phyloP scores from a whole-genome alignment of 2,329 filamentous ascomycete genomes.

The Arthroderma sp. region DNA sequence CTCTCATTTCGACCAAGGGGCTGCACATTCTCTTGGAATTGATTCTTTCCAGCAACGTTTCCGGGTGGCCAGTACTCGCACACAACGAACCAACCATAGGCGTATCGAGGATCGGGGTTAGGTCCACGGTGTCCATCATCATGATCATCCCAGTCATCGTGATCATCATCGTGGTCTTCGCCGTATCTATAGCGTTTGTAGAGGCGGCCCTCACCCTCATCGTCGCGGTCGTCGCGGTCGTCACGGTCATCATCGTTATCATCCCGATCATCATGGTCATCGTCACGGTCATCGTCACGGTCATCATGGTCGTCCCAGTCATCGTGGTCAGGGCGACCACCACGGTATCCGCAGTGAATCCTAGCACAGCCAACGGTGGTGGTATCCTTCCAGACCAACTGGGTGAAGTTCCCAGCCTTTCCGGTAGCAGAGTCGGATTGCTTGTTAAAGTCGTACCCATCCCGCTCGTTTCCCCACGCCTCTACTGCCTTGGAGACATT shows the following conservation, averaged over 20 bases:
- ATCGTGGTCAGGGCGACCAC: slow-evolving; percentile 42
- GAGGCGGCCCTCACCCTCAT: slow-evolving; percentile 36
- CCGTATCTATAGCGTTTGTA: not conserved
- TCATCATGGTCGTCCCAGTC: slow-evolving; percentile 19
- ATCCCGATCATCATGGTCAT: slow-evolving; percentile 21
- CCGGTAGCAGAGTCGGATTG: slow-evolving; percentile 41
- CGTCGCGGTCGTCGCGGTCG: no score
- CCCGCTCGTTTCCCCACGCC: slow-evolving; percentile 51
- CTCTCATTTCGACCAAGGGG: slow-evolving; percentile 13
- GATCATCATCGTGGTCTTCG: slow-evolving; percentile 35
- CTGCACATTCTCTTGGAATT: slow-evolving; percentile 9
- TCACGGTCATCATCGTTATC: slow-evolving; percentile 36
- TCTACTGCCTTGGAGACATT: slow-evolving; percentile 48
- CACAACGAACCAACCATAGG: slow-evolving; percentile 50
- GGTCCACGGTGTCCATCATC: no score
- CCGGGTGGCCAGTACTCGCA: slow-evolving; percentile 59
- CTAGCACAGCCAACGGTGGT: slow-evolving; percentile 45
- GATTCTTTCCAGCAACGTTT: slow-evolving; percentile 38
- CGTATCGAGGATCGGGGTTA: slow-evolving; percentile 27
- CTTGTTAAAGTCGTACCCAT: slow-evolving; percentile 44
- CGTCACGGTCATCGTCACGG: slow-evolving; percentile 16
- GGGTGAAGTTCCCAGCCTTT: slow-evolving; percentile 57
- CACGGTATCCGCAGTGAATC: slow-evolving; percentile 24
- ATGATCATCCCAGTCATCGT: slow-evolving; percentile 33
- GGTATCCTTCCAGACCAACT: slow-evolving; percentile 57